Conservation (phyloP, 2,329 filamentous ascomycete genomes). For the Dothistroma pini region DNA sequence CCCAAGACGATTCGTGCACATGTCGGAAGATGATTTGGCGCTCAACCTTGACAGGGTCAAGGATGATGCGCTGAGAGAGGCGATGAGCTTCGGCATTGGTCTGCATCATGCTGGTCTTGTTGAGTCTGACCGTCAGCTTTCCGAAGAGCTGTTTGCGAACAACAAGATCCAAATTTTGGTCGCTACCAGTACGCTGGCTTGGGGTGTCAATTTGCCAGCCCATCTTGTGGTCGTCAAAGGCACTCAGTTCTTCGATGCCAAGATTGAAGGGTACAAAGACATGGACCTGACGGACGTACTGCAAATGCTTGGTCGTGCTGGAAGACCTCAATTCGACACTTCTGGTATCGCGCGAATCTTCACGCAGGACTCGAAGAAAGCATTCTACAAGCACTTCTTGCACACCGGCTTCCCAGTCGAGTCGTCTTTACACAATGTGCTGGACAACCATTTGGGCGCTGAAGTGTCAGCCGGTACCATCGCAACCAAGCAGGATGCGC, state of each 20-base stretch:
- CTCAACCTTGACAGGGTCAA: conserved; percentile 86
- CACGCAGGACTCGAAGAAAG: conserved; percentile 95
- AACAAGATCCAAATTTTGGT: conserved; percentile 98
- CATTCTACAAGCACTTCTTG: conserved; percentile 98
- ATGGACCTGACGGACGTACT: conserved; percentile 98
- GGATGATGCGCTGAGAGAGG: conserved; percentile 86
- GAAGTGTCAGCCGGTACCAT: conserved; percentile 94
- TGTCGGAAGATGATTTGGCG: conserved; percentile 92
- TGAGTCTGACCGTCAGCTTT: conserved; percentile 84
- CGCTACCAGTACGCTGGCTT: conserved; percentile 91
- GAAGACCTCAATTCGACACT: conserved; percentile 92
- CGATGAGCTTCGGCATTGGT: conserved; percentile 95
- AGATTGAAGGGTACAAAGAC: conserved; percentile 95
- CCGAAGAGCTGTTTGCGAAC: conserved; percentile 92
- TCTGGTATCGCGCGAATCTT: conserved; percentile 97
- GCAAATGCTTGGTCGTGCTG: conserved; percentile 95
- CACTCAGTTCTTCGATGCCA: conserved; percentile 96
- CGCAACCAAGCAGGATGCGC: conserved; percentile 88
- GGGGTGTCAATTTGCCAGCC: conserved; percentile 96
- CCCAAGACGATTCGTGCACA: conserved; percentile 83
- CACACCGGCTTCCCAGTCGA: conserved; percentile 98
- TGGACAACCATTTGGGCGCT: conserved; percentile 94
- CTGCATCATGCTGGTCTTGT: conserved; percentile 96
- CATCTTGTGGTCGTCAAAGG: conserved; percentile 98
- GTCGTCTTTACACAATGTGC: conserved; percentile 89